A percentile compares a stretch with the other conserved stretches of the same genome.
These are phyloP conservation scores for Pterocarpus santalinus DNA, from an alignment of 306 rosid species.

Conservation along the genomic window DNA sequence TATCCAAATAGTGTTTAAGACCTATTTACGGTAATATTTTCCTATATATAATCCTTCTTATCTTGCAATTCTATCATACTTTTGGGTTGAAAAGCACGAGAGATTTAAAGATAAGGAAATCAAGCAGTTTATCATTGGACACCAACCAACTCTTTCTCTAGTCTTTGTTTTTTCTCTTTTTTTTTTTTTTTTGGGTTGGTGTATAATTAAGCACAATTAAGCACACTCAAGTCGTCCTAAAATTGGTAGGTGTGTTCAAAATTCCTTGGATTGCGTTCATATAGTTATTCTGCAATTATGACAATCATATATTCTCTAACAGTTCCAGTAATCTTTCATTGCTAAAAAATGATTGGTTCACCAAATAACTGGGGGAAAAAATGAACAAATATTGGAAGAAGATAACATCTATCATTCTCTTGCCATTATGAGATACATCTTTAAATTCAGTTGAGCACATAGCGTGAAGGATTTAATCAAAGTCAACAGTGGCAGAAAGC, in stretches of 20 bases:
- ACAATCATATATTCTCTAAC: conserved; percentile 11
- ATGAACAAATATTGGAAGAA: neutral
- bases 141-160: no score
- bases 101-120: conserved; percentile 30
- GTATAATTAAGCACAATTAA: conserved; percentile 8
- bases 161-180: neutral
- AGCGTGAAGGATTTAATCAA: conserved; percentile 27
- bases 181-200: neutral
- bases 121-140: neutral
- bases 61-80: neutral
- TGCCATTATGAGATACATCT: neutral
- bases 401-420: neutral
- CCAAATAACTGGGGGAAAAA: conserved; percentile 11
- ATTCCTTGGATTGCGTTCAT: neutral
- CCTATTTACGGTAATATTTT: no score
- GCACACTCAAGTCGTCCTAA: neutral
- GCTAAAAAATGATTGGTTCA: conserved; percentile 4
- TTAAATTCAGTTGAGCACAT: neutral
- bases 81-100: conserved; percentile 8
- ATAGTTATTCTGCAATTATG: conserved; percentile 4
- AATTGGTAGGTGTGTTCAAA: neutral
- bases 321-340: conserved; percentile 13
- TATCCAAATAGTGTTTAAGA: no score
- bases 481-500: neutral
- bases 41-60: neutral